Conservation (phyloP, 1,139 yeast species). For the Kodamaea alishanica region DNA sequence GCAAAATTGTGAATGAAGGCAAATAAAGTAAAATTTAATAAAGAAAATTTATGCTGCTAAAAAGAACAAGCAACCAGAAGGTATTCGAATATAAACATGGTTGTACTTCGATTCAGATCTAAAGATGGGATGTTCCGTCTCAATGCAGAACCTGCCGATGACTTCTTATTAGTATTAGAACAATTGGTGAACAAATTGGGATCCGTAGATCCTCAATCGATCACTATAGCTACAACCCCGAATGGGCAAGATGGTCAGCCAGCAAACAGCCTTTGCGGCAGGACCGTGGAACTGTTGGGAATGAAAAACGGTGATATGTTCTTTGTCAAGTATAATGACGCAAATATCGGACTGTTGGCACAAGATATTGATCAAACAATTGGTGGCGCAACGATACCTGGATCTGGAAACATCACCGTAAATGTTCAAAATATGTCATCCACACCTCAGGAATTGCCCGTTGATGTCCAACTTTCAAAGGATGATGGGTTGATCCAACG, state of each 20-base stretch:
- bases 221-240: conserved; percentile 46
- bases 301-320: conserved; percentile 82
- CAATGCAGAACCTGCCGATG: conserved; percentile 44
- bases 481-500: conserved; percentile 74
- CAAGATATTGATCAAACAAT: conserved; percentile 3
- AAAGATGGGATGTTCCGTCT: conserved; percentile 81
- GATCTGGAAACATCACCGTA: conserved; percentile 9
- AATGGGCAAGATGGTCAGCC: conserved; percentile 42
- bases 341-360: conserved; percentile 9
- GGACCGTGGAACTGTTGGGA: conserved; percentile 51
- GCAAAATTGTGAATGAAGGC: too few relatives aligned
- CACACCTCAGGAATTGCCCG: conserved; percentile 34
- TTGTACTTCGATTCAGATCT: conserved; percentile 67
- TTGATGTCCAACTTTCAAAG: conserved; percentile 68
- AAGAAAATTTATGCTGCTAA: too few relatives aligned
- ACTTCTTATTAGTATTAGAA: conserved; percentile 48
- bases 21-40: too few relatives aligned
- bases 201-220: conserved; percentile 27
- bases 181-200: conserved; percentile 37
- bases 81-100: conserved; percentile 4
- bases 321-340: conserved; percentile 55
- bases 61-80: background rate
- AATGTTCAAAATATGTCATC: conserved; percentile 5
- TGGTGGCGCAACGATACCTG: background rate
- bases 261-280: conserved; percentile 41